A percentile compares a stretch with the other conserved stretches of the same genome.
These are phyloP conservation scores for Puccinellia tenuiflora DNA, from an alignment of 176 grass and related monocot species.

Conservation along the genomic window DNA sequence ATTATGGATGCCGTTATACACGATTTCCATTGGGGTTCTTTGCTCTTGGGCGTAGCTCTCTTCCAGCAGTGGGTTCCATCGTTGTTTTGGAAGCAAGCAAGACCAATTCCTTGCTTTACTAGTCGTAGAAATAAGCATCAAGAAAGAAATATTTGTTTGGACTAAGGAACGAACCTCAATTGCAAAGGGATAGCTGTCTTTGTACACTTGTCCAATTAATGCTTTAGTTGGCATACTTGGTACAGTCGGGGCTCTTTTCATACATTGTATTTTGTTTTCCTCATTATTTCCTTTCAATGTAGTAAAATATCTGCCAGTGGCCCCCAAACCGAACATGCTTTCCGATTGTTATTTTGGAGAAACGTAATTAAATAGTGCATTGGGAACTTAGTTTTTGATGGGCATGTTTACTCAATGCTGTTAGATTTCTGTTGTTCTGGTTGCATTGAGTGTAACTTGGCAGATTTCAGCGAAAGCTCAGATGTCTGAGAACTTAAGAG, in stretches of 20 bases:
- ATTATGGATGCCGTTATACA: background rate
- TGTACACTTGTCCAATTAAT: background rate
- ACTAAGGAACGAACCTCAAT: background rate
- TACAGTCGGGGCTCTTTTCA: background rate
- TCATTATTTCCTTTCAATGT: background rate
- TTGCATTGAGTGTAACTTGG: constrained; percentile 13
- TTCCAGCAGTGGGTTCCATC: constrained; percentile 26
- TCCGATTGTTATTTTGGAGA: background rate
- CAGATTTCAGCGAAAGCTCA: background rate
- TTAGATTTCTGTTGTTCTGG: background rate
- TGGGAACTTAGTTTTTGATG: background rate
- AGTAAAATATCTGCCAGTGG: background rate
- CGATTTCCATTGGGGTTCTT: background rate
- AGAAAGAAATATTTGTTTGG: constrained; percentile 29
- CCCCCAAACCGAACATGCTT: background rate
- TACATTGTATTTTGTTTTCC: background rate
- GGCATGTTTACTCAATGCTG: background rate
- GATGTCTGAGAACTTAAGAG: background rate
- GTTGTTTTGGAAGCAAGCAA: constrained; percentile 28
- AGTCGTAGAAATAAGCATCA: background rate
- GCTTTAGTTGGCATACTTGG: background rate
- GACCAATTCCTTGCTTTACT: constrained; percentile 33
- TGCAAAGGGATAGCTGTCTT: background rate
- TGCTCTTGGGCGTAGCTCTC: background rate
- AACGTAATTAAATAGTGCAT: background rate